A percentile compares a stretch with the other conserved stretches of the same genome.
phyloP scores from a whole-genome alignment of 352 stramenopile species.

The Globisporangium cystogenes region DNA sequence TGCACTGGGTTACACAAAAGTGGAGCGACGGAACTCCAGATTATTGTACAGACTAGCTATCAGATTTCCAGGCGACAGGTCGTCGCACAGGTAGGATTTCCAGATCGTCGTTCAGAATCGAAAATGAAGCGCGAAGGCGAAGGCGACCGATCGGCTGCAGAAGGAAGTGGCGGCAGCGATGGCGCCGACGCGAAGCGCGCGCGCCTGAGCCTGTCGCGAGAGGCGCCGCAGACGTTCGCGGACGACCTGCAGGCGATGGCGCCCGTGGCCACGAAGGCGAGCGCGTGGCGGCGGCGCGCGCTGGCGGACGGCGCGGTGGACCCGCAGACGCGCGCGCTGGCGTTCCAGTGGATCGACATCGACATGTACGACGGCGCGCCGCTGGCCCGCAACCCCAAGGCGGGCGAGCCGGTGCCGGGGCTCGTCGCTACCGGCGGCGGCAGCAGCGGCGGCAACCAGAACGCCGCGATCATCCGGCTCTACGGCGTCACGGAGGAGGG shows the following conservation, averaged over 20 bases:
- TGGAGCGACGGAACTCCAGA: too few species aligned
- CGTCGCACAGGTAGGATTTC: too few species aligned
- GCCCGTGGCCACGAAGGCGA: slow-evolving; percentile 55
- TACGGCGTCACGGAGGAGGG: slow-evolving; percentile 95
- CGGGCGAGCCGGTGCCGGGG: slow-evolving; percentile 41
- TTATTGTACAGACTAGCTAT: too few species aligned
- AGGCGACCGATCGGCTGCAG: too few species aligned
- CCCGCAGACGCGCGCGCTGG: slow-evolving; percentile 27
- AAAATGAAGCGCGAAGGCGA: too few species aligned
- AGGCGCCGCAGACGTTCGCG: slow-evolving; percentile 33
- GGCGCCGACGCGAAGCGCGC: slow-evolving; percentile 24
- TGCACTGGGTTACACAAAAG: too few species aligned
- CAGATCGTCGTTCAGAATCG: too few species aligned
- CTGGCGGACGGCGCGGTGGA: slow-evolving; percentile 23
- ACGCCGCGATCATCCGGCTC: slow-evolving; percentile 89
- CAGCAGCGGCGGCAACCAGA: slow-evolving; percentile 86
- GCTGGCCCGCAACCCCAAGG: slow-evolving; percentile 85
- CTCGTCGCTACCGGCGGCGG: slow-evolving; percentile 85
- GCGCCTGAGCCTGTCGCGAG: slow-evolving; percentile 19
- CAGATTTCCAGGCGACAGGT: too few species aligned
- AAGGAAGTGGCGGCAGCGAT: too few species aligned
- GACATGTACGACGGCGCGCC: slow-evolving; percentile 95
- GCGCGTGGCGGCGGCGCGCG: slow-evolving; percentile 50
- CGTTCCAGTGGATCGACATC: slow-evolving; percentile 98
- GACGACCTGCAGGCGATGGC: slow-evolving; percentile 58